phyloP scores from a whole-genome alignment of 78 protist genomes.

The Tieghemostelium lacteum region DNA sequence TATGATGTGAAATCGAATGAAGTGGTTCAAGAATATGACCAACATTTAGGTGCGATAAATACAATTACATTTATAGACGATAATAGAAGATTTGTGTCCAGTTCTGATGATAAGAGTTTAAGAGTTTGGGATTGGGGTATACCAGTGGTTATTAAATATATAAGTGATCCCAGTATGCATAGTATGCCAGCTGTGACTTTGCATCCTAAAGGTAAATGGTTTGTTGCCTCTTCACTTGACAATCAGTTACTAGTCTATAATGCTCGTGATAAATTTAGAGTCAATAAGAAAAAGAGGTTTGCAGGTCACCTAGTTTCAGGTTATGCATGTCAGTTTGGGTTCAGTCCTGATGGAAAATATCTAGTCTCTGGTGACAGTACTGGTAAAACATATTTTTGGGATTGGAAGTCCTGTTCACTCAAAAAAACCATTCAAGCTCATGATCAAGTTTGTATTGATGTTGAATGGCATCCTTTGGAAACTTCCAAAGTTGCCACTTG shows the following conservation, averaged over 20 bases:
- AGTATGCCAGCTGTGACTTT: conserved; percentile 88
- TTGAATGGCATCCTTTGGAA: conserved; percentile 95
- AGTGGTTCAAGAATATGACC: conserved; percentile 93
- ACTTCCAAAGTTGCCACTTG: conserved; percentile 90
- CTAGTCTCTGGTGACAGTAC: conserved; percentile 92
- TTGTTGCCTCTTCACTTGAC: conserved; percentile 94
- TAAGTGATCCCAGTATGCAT: conserved; percentile 90
- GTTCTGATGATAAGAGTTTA: conserved; percentile 96
- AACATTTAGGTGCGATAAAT: conserved; percentile 95
- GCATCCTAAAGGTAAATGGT: conserved; percentile 92
- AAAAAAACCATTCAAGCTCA: conserved; percentile 89
- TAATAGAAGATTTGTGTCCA: conserved; percentile 86
- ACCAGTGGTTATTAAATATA: conserved; percentile 94
- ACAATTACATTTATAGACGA: conserved; percentile 95
- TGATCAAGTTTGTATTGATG: conserved; percentile 88
- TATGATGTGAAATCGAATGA: conserved; percentile 84
- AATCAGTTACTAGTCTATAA: conserved; percentile 92
- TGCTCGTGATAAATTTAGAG: conserved; percentile 86
- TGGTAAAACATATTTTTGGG: conserved; percentile 97
- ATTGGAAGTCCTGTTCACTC: conserved; percentile 92
- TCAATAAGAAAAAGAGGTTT: conserved; percentile 89
- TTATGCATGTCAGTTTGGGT: conserved; percentile 92
- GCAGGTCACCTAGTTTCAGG: conserved; percentile 95
- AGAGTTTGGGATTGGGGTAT: conserved; percentile 97
- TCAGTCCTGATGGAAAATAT: conserved; percentile 96